Base-by-base conservation (phyloP, 148 eudicot species). In the Chenopodium album region DNA sequence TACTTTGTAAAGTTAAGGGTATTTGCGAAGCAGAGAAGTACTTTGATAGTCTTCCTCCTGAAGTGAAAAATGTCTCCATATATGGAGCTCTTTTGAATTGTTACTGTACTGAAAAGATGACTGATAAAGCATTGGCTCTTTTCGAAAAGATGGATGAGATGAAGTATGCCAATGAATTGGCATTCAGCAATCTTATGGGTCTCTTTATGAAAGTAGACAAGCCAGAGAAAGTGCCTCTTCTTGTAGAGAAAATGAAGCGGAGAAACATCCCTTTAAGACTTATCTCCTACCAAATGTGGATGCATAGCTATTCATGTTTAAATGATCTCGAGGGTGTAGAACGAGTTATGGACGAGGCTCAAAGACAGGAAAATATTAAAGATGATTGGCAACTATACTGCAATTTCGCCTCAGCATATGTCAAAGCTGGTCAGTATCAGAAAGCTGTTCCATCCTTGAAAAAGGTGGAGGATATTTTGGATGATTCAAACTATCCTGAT, bases 11-110 rank as follows among this genome's bases (percentile, higher is more conserved):
- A 80, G 85, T 69, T 26, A 81, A 84, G 74, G 97, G 94, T 16
- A 73, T 92, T 65, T 78, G 72, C 20, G 92, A 85, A 81, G 96
- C 94, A 44, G 97, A 95, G 81, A 86, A 81, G 74, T 92, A 86
- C 89, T 95, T 95, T 77, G 83, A 50, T 75, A 76, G 73, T 82
- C 92, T 93, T 59, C 78, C 88, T 37, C 46, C 88, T 26, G 78
- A 50, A 12, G 78, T 80, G 1, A 87, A 86, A 83, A 90, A 76
- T 22, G 80, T 71, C 13, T 78, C 20, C 62, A 81, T 93, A 14
- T 89, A 88, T 69, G 96, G 93, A 48, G 84, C 92, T 71, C 90
- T 95, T 67, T 87, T 93, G 11, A 85, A 91, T 78, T 91, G 93
- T 88, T 93, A 95, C 78, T 93, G 97, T 84, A 52, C 44, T 44